These are phyloP conservation scores for Botrytis medusae DNA, from an alignment of 2,329 filamentous ascomycete genomes.

Conservation along the genomic window DNA sequence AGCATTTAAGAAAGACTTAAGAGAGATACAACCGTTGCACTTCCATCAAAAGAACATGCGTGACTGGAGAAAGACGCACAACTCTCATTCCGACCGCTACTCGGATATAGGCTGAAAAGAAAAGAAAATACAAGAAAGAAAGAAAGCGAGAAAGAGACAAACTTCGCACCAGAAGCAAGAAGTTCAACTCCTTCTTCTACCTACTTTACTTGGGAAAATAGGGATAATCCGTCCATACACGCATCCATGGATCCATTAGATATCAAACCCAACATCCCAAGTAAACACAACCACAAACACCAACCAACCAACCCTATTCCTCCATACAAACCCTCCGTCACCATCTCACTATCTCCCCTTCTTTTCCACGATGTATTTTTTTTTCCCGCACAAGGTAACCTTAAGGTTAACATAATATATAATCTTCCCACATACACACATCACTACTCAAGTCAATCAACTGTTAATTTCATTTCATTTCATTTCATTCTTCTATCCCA, in stretches of 20 bases:
- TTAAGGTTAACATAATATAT: no score
- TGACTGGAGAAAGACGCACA: no score
- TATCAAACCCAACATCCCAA: background rate
- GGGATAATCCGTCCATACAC: no score
- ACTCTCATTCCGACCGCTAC: background rate
- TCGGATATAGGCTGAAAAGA: background rate
- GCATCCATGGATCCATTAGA: background rate
- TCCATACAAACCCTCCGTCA: no score
- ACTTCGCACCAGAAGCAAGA: background rate
- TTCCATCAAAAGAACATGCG: background rate
- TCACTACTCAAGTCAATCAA: background rate
- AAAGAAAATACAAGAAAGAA: no score
- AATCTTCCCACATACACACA: no score
- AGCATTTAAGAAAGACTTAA: no score
- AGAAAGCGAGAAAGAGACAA: background rate
- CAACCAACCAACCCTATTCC: no score
- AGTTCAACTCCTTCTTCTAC: background rate
- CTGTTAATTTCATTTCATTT: background rate
- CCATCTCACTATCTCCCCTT: background rate
- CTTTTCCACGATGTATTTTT: no score
- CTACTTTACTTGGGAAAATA: no score
- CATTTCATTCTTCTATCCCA: background rate
- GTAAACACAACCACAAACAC: background rate
- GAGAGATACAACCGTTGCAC: background rate
- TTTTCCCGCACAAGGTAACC: no score